Evolutionary conservation across 306 rosid genomes (phyloP), one percentile per base, ranked within the genome.

Genomic region (Datisca glomerata): DNA sequence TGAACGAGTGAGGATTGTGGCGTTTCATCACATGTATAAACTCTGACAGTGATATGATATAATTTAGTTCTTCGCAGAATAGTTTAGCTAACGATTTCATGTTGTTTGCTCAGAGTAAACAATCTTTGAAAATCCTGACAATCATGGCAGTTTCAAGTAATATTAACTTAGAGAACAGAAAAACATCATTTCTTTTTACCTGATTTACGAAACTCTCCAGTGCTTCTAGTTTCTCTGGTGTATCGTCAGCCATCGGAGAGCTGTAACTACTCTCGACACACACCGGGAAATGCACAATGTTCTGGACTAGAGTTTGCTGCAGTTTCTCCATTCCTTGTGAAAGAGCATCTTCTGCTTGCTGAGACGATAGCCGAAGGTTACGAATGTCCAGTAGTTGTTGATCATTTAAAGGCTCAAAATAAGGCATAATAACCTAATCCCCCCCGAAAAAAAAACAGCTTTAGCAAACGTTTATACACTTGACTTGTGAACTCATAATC

Each of bases 211-310:
- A 84, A 16, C 86, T 93, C 56, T 89, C 98, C 1, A 89, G 84
- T 13, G 93, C 79, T 56, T 93, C 95, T 2, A 89, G 86, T 70
- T 89, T 89, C 35, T 94, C 95, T 89, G 84, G 84, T 57, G 98
- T 95, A 94, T 79, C n/a, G n/a, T n/a, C 83, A 35, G 95, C 98
- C 98, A 89, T 89, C 61, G 84, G 98, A 51, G 95, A 91, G 94
- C 84, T 84, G 81, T 89, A 84, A 69, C n/a, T n/a, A n/a, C 77
- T 89, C 23, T 94, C 95, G 10, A 80, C 98, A 45, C 83, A 75
- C 42, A 21, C 80, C 80, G 5, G 66, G 86, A 36, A 76, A 49
- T 31, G 86, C 95, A 2, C 78, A 60, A 89, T 61, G 8, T 93
- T 84, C 74, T 89, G 94, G 0, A 94, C 78, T 7, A 89, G 79